A percentile compares a stretch with the other conserved stretches of the same genome.
Evolutionary conservation across 2,329 filamentous ascomycete genomes (phyloP).

Genomic region (Didymella keratinophila): DNA sequence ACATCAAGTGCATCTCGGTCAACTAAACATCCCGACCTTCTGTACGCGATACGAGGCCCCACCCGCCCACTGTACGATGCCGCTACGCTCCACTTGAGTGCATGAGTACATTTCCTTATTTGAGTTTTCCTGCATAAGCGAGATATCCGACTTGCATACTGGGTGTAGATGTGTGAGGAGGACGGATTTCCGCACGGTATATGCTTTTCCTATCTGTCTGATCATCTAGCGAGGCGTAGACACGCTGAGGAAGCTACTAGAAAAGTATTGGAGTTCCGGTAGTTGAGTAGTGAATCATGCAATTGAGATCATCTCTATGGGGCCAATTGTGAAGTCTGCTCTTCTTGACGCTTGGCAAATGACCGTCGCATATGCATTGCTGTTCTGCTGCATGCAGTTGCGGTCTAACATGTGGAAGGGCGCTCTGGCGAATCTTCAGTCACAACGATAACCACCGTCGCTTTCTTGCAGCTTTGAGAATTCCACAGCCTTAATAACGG

Average conservation of each 20-base stretch:
- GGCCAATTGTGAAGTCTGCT: background rate
- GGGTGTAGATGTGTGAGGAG: conserved; percentile 49
- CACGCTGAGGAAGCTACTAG: conserved; percentile 50
- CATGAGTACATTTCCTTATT: conserved; percentile 25
- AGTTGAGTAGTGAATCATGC: conserved; percentile 11
- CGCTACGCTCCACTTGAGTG: conserved; percentile 42
- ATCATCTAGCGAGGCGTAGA: conserved; percentile 46
- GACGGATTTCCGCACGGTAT: conserved; percentile 49
- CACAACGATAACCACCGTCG: too few relatives aligned
- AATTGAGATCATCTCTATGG: background rate
- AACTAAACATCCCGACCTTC: conserved; percentile 45
- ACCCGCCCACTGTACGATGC: conserved; percentile 37
- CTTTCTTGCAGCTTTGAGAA: background rate
- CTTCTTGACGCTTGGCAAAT: background rate
- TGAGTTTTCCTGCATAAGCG: conserved; percentile 46
- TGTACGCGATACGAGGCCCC: conserved; percentile 23
- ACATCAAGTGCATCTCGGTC: conserved; percentile 65
- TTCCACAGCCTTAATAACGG: background rate
- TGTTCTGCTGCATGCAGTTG: background rate
- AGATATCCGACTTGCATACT: conserved; percentile 55
- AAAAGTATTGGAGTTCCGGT: conserved; percentile 43
- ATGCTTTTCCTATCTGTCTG: conserved; percentile 27
- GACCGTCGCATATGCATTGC: background rate
- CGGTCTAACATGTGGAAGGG: too few relatives aligned
- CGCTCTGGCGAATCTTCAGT: too few relatives aligned